Evolutionary conservation across 2,329 filamentous ascomycete genomes (phyloP), one percentile per base, ranked within the genome.

Genomic region (Pochonia chlamydosporia): DNA sequence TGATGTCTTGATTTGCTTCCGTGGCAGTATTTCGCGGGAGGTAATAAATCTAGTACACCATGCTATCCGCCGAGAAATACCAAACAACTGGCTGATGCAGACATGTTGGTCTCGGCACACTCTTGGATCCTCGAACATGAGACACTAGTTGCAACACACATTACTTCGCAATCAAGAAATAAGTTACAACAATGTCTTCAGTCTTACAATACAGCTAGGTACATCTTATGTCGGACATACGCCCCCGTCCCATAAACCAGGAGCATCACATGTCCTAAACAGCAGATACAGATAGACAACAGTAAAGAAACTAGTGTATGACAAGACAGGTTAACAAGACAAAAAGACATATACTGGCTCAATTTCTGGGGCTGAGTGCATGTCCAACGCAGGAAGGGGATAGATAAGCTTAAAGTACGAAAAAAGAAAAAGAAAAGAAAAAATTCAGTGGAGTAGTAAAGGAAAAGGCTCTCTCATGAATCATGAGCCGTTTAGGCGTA

Each of bases 401-500:
- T 18, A 43, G 20, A 20, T 20, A 43, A 9, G 14, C 24, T 43
- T 5, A 30, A 16, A 23, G 10, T n/a, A 30, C 5, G 26, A 48
- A 24, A 25, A 30, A 25, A 4, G 23, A 48, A 18, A 23, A 20
- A 23, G 16, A 21, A 13, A 10, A 36, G 23, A 44, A 40, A 40
- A n/a, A 44, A 18, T 31, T 43, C 37, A 40, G 36, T 39, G 42
- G 37, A 51, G 40, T 33, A 45, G 49, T 43, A 49, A 51, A 43
- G 43, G 52, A 46, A 36, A 44, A 52, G 13, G n/a, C n/a, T n/a
- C 41, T 51, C 52, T 63, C 59, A 50, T 67, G 56, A 62, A 54
- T 65, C 64, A 53, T 67, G 53, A 61, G 59, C 54, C 61, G 56
- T 64, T 43, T 56, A 61, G 60, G 56, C 61, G 57, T 61, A 50